These are phyloP conservation scores for Candida namnaoensis DNA, from an alignment of 805 yeast species.

Conservation along the genomic window DNA sequence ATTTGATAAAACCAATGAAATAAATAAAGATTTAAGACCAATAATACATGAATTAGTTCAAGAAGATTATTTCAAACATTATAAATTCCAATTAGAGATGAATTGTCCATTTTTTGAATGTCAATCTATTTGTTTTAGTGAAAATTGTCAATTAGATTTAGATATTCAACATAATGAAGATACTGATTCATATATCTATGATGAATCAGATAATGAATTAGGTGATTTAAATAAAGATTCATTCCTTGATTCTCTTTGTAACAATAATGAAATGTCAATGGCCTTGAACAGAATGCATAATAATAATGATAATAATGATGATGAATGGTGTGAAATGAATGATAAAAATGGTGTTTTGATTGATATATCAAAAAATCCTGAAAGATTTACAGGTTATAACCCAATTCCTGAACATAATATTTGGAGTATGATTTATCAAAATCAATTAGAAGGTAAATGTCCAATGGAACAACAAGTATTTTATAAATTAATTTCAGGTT, in stretches of 20 bases:
- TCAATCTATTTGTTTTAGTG: slow-evolving; percentile 29
- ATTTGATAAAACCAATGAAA: slow-evolving; percentile 38
- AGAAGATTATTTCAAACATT: slow-evolving; percentile 76
- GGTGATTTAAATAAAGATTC: slow-evolving; percentile 27
- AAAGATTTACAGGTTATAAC: slow-evolving; percentile 92
- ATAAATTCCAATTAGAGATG: slow-evolving; percentile 66
- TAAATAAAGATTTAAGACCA: slow-evolving; percentile 46
- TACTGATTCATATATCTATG: background rate
- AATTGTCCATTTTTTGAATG: slow-evolving; percentile 81
- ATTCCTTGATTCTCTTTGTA: slow-evolving; percentile 29
- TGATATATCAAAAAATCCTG: slow-evolving; percentile 83
- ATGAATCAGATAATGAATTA: slow-evolving; percentile 33
- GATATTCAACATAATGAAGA: slow-evolving; percentile 14
- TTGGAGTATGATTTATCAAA: slow-evolving; percentile 89
- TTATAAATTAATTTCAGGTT: slow-evolving; percentile 79
- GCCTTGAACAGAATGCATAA: too few relatives aligned
- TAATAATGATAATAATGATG: slow-evolving; percentile 27
- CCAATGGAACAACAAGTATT: slow-evolving; percentile 79
- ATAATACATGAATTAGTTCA: slow-evolving; percentile 47
- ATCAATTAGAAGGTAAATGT: slow-evolving; percentile 53
- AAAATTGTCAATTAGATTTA: slow-evolving; percentile 19
- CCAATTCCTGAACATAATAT: slow-evolving; percentile 88
- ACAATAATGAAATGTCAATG: slow-evolving; percentile 10
- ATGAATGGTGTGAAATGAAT: slow-evolving; percentile 65
- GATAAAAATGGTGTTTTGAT: slow-evolving; percentile 73